Evolutionary conservation across 2,329 filamentous ascomycete genomes (phyloP).

Genomic region (Ophiostoma perfectum): DNA sequence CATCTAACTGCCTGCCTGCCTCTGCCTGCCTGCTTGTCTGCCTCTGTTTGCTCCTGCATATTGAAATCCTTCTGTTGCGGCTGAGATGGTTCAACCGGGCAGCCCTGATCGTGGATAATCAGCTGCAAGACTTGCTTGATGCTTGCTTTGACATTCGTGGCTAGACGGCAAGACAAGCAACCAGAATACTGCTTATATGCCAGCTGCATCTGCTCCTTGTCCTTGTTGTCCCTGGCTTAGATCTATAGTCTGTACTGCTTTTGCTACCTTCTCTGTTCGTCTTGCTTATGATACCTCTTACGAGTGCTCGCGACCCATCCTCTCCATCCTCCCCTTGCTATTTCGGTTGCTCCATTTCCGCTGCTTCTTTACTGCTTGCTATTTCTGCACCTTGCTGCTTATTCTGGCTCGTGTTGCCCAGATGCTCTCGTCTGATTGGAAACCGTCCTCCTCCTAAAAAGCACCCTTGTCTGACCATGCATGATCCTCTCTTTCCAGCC

Average conservation of each 20-base stretch:
- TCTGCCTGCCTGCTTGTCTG: background rate
- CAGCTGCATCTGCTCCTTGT: too few species aligned
- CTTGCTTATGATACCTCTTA: background rate
- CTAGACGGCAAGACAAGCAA: too few species aligned
- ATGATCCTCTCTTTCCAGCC: constrained; percentile 24
- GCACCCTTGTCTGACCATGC: constrained; percentile 24
- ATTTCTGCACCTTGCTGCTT: background rate
- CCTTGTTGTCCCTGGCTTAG: background rate
- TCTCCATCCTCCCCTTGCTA: background rate
- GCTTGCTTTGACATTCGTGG: background rate
- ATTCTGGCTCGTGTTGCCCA: background rate
- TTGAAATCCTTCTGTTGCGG: constrained; percentile 4
- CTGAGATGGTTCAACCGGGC: background rate
- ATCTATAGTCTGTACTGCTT: constrained; percentile 3
- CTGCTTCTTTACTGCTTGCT: background rate
- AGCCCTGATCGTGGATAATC: background rate
- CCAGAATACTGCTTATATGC: too few species aligned
- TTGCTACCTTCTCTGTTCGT: too few species aligned
- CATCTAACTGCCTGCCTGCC: background rate
- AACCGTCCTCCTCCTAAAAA: background rate
- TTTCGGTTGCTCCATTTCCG: background rate
- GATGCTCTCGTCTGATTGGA: too few species aligned
- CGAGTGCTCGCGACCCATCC: background rate
- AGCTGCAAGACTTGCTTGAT: background rate
- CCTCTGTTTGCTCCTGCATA: constrained; percentile 4